phyloP scores from a whole-genome alignment of 371 early-diverging fungal species.

The Smittium mucronatum region DNA sequence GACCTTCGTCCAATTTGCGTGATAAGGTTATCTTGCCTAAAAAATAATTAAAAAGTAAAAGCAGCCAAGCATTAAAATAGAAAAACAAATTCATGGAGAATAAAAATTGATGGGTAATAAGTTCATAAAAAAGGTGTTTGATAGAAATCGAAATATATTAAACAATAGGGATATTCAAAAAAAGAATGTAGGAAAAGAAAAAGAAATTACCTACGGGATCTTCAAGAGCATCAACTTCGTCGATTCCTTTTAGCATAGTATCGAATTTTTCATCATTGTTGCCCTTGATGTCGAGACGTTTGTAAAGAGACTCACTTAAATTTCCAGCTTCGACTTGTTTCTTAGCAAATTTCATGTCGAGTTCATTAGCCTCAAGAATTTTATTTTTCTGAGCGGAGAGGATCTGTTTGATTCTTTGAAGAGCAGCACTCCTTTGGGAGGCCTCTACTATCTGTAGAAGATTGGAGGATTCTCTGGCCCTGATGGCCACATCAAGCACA shows the following conservation, averaged over 20 bases:
- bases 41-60: too few relatives aligned
- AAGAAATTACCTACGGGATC: conserved; percentile 83
- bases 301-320: conserved; percentile 63
- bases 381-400: conserved; percentile 49
- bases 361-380: conserved; percentile 66
- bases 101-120: too few relatives aligned
- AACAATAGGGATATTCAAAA: too few relatives aligned
- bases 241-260: conserved; percentile 73
- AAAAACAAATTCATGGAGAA: too few relatives aligned
- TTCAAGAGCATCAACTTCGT: conserved; percentile 67
- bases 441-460: conserved; percentile 59
- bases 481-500: conserved; percentile 24
- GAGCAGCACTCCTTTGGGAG: conserved; percentile 62
- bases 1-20: conserved; percentile 59
- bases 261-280: conserved; percentile 63
- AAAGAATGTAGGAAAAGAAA: too few relatives aligned
- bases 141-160: too few relatives aligned
- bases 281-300: conserved; percentile 81
- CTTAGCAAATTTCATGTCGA: conserved; percentile 68
- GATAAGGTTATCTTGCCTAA: conserved; percentile 71
- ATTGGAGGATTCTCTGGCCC: conserved; percentile 67
- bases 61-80: too few relatives aligned
- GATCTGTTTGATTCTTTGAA: conserved; percentile 56
- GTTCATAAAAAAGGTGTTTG: too few relatives aligned
- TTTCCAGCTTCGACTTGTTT: conserved; percentile 58